A percentile compares a stretch with the other conserved stretches of the same genome.
Evolutionary conservation across 352 stramenopile species (phyloP).

Genomic region (Globisporangium barbulae): DNA sequence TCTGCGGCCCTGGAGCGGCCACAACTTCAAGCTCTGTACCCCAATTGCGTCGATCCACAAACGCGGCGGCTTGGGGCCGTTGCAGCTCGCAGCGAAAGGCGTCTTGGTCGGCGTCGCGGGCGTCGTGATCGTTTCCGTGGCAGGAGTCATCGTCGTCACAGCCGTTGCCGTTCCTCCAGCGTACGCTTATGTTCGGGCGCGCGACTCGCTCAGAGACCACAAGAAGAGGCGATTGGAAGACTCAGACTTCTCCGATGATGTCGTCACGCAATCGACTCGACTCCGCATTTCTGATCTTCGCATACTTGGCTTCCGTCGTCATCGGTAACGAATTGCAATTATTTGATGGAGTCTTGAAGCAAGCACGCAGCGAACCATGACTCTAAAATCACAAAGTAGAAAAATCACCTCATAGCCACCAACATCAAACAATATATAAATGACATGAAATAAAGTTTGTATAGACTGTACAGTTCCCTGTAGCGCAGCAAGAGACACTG

Average conservation of each 20-base stretch:
- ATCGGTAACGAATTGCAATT: too few relatives aligned
- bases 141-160: conserved; percentile 32
- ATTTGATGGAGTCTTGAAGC: too few relatives aligned
- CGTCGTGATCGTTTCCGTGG: conserved; percentile 45
- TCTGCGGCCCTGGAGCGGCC: conserved; percentile 49
- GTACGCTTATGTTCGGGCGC: conserved; percentile 49
- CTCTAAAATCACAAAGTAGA: too few relatives aligned
- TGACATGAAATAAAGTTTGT: neutral
- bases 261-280: neutral
- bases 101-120: conserved; percentile 42
- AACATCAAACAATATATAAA: neutral
- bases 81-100: conserved; percentile 69
- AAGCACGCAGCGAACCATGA: too few relatives aligned
- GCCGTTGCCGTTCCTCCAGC: conserved; percentile 62
- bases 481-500: neutral
- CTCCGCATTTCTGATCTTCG: neutral
- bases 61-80: conserved; percentile 47
- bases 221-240: neutral
- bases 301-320: neutral
- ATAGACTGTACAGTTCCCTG: neutral
- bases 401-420: too few relatives aligned
- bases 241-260: neutral
- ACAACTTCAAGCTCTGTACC: conserved; percentile 69
- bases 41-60: conserved; percentile 57
- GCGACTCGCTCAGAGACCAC: conserved; percentile 17